Conservation (phyloP, 148 eudicot genomes). For the Rhododendron simsii region DNA sequence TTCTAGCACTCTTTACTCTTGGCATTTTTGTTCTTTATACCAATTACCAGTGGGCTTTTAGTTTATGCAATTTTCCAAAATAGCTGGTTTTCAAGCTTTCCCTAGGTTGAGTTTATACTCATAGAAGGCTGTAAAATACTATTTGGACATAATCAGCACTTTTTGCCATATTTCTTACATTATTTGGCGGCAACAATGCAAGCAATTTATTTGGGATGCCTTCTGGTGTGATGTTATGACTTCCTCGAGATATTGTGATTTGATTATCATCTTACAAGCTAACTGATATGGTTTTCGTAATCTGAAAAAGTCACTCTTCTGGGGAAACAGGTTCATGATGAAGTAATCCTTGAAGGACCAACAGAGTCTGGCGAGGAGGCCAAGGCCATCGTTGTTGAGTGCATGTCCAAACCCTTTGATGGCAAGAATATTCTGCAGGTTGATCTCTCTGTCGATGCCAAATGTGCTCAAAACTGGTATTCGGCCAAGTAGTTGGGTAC, state of each 20-base stretch:
- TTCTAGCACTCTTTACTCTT: not conserved
- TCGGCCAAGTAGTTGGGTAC: conserved; percentile 41
- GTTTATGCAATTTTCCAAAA: not conserved
- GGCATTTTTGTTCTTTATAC: not conserved
- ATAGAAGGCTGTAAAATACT: not conserved
- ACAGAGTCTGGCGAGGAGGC: conserved; percentile 81
- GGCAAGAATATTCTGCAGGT: conserved; percentile 74
- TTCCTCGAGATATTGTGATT: no score
- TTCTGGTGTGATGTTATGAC: not conserved
- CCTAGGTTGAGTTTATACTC: not conserved
- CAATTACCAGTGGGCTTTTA: not conserved
- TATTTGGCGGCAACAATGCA: not conserved
- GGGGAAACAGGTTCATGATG: conserved; percentile 77
- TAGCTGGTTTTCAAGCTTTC: not conserved
- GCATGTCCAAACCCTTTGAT: conserved; percentile 88
- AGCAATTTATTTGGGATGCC: not conserved
- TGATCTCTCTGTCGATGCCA: conserved; percentile 80
- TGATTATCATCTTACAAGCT: not conserved
- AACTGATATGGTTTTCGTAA: not conserved
- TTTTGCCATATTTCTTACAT: not conserved
- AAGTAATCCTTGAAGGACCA: conserved; percentile 93
- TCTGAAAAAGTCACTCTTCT: not conserved
- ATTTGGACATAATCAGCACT: not conserved
- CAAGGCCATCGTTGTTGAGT: conserved; percentile 69
- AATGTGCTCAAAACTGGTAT: conserved; percentile 85